Evolutionary conservation across 78 protist genomes (phyloP), one percentile per base, ranked within the genome.

Genomic region (Mastigamoeba balamuthi): DNA sequence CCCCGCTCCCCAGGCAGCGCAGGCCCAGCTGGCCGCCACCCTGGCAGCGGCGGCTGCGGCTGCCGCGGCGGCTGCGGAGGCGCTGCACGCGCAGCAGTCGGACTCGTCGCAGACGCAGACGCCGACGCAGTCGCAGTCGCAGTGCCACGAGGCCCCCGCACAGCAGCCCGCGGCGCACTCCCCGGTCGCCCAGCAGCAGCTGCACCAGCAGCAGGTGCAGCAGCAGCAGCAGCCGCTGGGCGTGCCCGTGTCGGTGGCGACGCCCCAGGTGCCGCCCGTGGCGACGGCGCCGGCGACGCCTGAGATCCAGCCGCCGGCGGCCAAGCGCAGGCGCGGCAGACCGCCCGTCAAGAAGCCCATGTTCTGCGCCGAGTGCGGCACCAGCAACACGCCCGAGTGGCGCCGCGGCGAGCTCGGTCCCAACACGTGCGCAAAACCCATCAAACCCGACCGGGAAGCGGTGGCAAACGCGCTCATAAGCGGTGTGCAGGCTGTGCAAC

Each of bases 351-450:
- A 69, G 5, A 69, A 69, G 44, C 74, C 39, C 28, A 35, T 40
- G 44, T 29, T 33, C 3, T 69, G 74, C 29, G 74, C 74, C 7
- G 44, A 43, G 44, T 69, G 74, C 29, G 74, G 74, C 27, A 69
- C 74, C 53, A 30, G 42, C 4, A 43, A 69, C 29, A 69, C 74
- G 5, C 44, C 74, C 44, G 74, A 69, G 53, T 69, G 74, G 74
- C 27, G 74, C 27, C 39, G 44, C 6, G 43, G 69, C 39, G 3
- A 69, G 29, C 6, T 25, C 17, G 58, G 58, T 17, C 58, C 58
- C 17, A 48, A 48, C 58, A 48, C 58, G 58, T 48, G 17, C 58
- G 58, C 33, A 17, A 48, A 25, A 17, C 17, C 58, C 17, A 17
- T 17, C 58, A 48, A 17, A 25, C 58, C 17, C 17, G 17, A 25